These are phyloP conservation scores for Calonectria leucothoes DNA, from an alignment of 2,329 filamentous ascomycete species.

Conservation along the genomic window DNA sequence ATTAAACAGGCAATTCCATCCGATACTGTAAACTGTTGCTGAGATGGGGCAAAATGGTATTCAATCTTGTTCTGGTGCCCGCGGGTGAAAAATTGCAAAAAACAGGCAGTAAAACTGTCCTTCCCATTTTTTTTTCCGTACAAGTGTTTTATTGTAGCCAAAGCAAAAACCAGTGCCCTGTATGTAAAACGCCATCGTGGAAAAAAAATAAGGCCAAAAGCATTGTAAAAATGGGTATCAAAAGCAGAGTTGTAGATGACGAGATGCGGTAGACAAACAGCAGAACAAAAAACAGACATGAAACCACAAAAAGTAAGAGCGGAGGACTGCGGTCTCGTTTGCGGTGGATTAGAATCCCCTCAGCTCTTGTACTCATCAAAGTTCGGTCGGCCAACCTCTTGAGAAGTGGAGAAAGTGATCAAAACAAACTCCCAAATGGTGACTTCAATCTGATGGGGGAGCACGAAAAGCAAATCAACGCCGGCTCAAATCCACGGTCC, in stretches of 20 bases:
- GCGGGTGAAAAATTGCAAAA: slow-evolving; percentile 34
- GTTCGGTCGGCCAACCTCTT: slow-evolving; percentile 61
- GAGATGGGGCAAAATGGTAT: slow-evolving; percentile 33
- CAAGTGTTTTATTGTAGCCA: slow-evolving; percentile 29
- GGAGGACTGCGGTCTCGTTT: slow-evolving; percentile 41
- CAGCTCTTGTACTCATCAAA: slow-evolving; percentile 57
- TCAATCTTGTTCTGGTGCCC: slow-evolving; percentile 38
- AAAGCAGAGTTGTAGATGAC: slow-evolving; percentile 37
- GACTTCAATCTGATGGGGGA: slow-evolving; percentile 64
- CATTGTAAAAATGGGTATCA: slow-evolving; percentile 37
- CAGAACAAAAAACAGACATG: slow-evolving; percentile 29
- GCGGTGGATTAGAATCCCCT: slow-evolving; percentile 50
- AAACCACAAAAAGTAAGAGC: slow-evolving; percentile 43
- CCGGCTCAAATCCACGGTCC: slow-evolving; percentile 38
- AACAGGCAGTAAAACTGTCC: slow-evolving; percentile 30
- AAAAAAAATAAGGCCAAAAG: slow-evolving; percentile 33
- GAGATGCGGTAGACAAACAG: slow-evolving; percentile 28
- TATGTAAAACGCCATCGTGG: slow-evolving; percentile 39
- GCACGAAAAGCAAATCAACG: slow-evolving; percentile 52
- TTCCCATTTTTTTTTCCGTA: slow-evolving; percentile 24
- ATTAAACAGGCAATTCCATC: slow-evolving; percentile 36
- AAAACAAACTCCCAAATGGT: slow-evolving; percentile 56
- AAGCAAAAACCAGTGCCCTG: slow-evolving; percentile 28
- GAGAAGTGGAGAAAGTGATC: slow-evolving; percentile 60
- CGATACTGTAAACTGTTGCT: slow-evolving; percentile 29